Base-by-base conservation (phyloP, 1,139 yeast species). In the Pneumocystis oryctolagi region DNA sequence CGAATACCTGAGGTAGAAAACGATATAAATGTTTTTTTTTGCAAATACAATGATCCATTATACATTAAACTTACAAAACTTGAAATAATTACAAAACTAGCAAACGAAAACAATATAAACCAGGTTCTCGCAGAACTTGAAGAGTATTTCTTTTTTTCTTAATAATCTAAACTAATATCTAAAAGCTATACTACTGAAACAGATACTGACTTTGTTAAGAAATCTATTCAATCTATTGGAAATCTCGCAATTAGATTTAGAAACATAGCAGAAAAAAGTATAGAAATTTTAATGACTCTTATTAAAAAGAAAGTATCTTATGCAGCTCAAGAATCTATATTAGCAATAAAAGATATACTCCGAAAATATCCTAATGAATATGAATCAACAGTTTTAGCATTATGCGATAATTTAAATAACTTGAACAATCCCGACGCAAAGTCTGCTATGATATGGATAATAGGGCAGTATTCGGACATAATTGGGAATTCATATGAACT, bases 41-140 rank as follows among this genome's bases (percentile, higher is more conserved):
- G 94, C 73, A 83, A 84, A 66, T 87, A 82, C 69, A 85, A 86
- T 70, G 97, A 90, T 72, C 94, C 95, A 0, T 83, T 87, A 30
- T 92, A 87, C 71, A 85, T 92, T 70, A 89, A 89, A 72, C 94
- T 89, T 69, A 87, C 97, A 9, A 90, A 92, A 70, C 77, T 92
- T 60, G 97, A 90, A 71, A 86, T 92, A 64, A 83, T 90, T 35
- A 89, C 87, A 70, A 75, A 89, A 42, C 75, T 90, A 60, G 95
- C 97, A 1, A 80, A 82, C 68, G 84, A 82, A 64, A 68, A 72
- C 1, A 89, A 87, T 67, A 79, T 86, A 60, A 77, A 76, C 14
- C 76, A 79, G 32, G 92, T 90, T 0, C 74, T 89, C 60, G 76
- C 82, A 32, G 97, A 90, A 71, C 74, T 90, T 59, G 87, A 84